Conservation (phyloP, 2,329 filamentous ascomycete genomes). For the Volutella citrinella region DNA sequence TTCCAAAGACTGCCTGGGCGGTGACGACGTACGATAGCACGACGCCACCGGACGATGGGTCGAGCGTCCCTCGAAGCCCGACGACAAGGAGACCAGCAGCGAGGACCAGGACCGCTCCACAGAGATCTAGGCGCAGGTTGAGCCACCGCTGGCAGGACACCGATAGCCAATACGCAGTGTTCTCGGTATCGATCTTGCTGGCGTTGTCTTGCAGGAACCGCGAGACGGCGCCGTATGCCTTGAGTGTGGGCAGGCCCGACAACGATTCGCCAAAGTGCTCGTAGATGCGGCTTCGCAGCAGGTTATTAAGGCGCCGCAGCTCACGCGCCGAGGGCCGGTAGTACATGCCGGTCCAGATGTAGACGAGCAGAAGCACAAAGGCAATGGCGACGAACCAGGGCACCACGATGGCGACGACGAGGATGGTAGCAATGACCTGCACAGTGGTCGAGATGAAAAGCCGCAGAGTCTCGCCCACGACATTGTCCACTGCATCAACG, state of each 20-base stretch:
- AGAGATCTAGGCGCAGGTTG: slow-evolving; percentile 58
- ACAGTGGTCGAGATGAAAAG: slow-evolving; percentile 68
- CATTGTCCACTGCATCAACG: slow-evolving; percentile 85
- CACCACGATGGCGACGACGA: slow-evolving; percentile 76
- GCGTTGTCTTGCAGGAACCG: slow-evolving; percentile 86
- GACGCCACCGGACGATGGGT: slow-evolving; percentile 52
- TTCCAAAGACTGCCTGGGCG: slow-evolving; percentile 49
- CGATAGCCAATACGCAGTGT: slow-evolving; percentile 65
- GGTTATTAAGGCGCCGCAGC: slow-evolving; percentile 80
- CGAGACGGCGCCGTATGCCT: slow-evolving; percentile 82
- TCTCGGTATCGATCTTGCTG: slow-evolving; percentile 73
- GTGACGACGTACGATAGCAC: slow-evolving; percentile 64
- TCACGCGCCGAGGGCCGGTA: slow-evolving; percentile 85
- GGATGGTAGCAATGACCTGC: slow-evolving; percentile 67
- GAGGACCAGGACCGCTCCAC: slow-evolving; percentile 60
- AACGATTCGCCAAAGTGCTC: slow-evolving; percentile 91
- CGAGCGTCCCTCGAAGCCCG: slow-evolving; percentile 6
- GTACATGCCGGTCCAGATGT: slow-evolving; percentile 57
- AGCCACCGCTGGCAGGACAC: slow-evolving; percentile 69
- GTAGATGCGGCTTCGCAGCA: slow-evolving; percentile 82
- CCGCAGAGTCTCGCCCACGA: slow-evolving; percentile 51
- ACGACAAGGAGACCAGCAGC: slow-evolving; percentile 56
- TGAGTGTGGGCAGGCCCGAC: slow-evolving; percentile 83
- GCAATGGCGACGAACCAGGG: slow-evolving; percentile 83
- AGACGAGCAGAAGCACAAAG: slow-evolving; percentile 68